A percentile compares a stretch with the other conserved stretches of the same genome.
Evolutionary conservation across 768 basidiomycete species (phyloP).

Genomic region (Termitomyces heimii): DNA sequence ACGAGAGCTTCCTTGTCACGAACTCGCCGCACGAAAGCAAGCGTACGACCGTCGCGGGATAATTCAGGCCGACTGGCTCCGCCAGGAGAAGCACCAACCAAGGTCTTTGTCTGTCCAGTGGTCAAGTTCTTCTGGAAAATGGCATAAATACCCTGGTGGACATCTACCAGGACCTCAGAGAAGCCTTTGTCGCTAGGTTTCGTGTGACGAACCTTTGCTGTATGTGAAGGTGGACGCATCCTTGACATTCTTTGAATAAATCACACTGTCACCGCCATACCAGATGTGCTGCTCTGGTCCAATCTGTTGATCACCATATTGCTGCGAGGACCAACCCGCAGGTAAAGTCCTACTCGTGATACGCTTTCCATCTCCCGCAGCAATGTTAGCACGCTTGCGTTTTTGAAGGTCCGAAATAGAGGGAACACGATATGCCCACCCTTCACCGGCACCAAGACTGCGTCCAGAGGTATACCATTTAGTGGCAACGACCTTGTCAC

Average conservation of each 20-base stretch:
- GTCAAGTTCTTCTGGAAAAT: slow-evolving; percentile 67
- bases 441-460: slow-evolving; percentile 67
- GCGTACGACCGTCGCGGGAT: slow-evolving; percentile 60
- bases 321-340: slow-evolving; percentile 49
- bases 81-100: slow-evolving; percentile 56
- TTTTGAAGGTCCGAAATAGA: slow-evolving; percentile 28
- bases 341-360: slow-evolving; percentile 45
- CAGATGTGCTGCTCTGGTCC: slow-evolving; percentile 70
- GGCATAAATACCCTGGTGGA: slow-evolving; percentile 65
- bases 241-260: slow-evolving; percentile 60
- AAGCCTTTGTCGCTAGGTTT: not conserved
- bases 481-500: slow-evolving; percentile 58
- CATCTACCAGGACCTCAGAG: slow-evolving; percentile 34
- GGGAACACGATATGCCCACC: slow-evolving; percentile 61
- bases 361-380: not conserved
- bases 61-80: slow-evolving; percentile 72
- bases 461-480: slow-evolving; percentile 70
- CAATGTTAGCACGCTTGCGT: slow-evolving; percentile 39
- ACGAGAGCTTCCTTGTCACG: slow-evolving; percentile 70
- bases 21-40: slow-evolving; percentile 71
- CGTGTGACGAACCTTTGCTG: slow-evolving; percentile 48
- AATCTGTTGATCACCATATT: slow-evolving; percentile 67
- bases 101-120: slow-evolving; percentile 38
- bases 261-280: slow-evolving; percentile 47
- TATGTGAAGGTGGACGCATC: slow-evolving; percentile 50